A percentile compares a stretch with the other conserved stretches of the same genome.
Evolutionary conservation across 164 flowering plant species (phyloP).

Genomic region (Magnolia officinalis): DNA sequence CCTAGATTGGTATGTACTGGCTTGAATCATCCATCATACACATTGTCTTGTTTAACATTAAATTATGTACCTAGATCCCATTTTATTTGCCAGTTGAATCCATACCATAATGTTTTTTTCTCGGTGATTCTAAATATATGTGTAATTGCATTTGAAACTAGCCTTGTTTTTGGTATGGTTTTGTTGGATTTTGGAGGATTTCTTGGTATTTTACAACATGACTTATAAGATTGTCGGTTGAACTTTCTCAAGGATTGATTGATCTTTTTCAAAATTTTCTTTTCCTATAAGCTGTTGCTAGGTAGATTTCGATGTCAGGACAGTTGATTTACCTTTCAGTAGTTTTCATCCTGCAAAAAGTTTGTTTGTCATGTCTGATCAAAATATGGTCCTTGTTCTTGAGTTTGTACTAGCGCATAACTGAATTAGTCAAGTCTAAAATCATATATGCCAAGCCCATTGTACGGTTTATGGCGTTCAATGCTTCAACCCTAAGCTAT

Average conservation of each 20-base stretch:
- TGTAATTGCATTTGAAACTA: too few species aligned
- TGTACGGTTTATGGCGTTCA: too few species aligned
- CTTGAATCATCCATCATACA: background rate
- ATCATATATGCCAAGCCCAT: too few species aligned
- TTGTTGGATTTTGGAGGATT: too few species aligned
- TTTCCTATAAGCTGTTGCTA: background rate
- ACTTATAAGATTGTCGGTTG: background rate
- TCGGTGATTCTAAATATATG: background rate
- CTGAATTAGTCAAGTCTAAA: too few species aligned
- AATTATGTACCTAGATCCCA: background rate
- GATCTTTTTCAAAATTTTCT: background rate
- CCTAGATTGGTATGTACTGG: constrained; percentile 62
- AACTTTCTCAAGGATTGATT: background rate
- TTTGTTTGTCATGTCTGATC: background rate
- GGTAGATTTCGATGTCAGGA: background rate
- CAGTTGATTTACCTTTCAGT: background rate
- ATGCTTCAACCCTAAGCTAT: too few species aligned
- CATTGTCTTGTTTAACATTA: background rate
- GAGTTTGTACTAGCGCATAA: too few species aligned
- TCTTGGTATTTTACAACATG: too few species aligned
- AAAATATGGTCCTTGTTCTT: background rate
- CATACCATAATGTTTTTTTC: background rate
- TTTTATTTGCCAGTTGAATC: too few species aligned
- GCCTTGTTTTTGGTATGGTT: too few species aligned
- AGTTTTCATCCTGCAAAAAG: background rate